Base-by-base conservation (phyloP, 768 basidiomycete genomes). In the Crucibulum laeve region DNA sequence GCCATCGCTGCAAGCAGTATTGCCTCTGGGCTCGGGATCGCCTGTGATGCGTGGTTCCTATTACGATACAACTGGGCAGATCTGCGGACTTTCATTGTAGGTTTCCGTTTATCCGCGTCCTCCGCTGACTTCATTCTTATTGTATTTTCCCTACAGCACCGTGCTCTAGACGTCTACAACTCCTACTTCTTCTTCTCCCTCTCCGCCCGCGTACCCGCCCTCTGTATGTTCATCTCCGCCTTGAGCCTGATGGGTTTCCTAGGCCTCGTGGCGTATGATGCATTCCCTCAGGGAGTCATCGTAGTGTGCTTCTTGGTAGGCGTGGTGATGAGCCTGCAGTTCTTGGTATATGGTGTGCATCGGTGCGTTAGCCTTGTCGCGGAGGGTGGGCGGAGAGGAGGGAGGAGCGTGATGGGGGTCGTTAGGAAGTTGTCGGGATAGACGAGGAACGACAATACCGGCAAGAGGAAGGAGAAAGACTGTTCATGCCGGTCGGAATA, bases 151-250 rank as follows among this genome's bases (percentile, higher is more conserved):
- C 18, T 13, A 17, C 57, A 82, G 75, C 48, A 33, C 4, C 70
- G 73, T 19, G 73, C 85, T 0, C 59, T 53, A 5, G 85, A 85
- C 53, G 48, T 87, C 24, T 82, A 78, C 49, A 68, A 65, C 18
- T 70, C 71, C 7, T 83, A 82, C 57, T 67, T 84, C 44, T 87
- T 85, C 65, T 88, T 88, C 58, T 69, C 79, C 22, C 68, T 88
- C 11, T 77, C 80, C 1, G 70, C 84, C 4, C 74, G 84, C 17
- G 63, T 85, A 10, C 86, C 85, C 0, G 71, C 76, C 0, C 48
- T 86, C 5, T 79, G 80, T 55, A 76, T 81, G 67, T 69, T 83
- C 43, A 45, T 69, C 23, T 77, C 82, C 8, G 68, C 77, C 0
- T 34, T 74, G n/a, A 66, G 80, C 1, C 68, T 88, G 5, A 79